Conservation (phyloP, 768 basidiomycete species). For the Boletellus ananas region DNA sequence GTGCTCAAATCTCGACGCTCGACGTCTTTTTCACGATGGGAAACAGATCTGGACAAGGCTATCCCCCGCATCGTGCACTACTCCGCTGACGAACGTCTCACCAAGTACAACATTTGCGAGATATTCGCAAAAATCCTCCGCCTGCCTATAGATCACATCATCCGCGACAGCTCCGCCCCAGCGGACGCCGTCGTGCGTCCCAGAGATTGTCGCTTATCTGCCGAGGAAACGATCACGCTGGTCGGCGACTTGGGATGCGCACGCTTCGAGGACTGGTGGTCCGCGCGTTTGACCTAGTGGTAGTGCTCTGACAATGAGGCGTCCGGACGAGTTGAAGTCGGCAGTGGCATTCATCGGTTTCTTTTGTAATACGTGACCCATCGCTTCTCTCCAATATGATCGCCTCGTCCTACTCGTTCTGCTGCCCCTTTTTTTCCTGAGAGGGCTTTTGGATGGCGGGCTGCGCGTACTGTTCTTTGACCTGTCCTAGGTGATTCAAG, state of each 20-base stretch:
- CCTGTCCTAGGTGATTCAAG: conserved; percentile 1
- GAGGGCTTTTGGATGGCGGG: conserved; percentile 6
- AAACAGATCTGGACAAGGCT: conserved; percentile 32
- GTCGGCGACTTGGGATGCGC: conserved; percentile 57
- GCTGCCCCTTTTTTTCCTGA: conserved; percentile 8
- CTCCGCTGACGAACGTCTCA: conserved; percentile 75
- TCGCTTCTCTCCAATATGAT: no score
- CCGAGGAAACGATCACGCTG: conserved; percentile 68
- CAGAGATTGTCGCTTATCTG: conserved; percentile 74
- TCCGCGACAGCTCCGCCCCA: conserved; percentile 66
- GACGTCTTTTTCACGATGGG: not conserved
- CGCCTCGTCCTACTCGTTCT: not conserved
- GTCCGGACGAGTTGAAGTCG: no score
- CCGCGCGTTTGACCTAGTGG: conserved; percentile 38
- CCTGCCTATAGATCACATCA: conserved; percentile 70
- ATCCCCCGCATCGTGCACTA: conserved; percentile 72
- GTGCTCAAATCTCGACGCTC: conserved; percentile 13
- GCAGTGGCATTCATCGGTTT: no score
- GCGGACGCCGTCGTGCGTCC: conserved; percentile 71
- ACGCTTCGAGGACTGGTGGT: conserved; percentile 87
- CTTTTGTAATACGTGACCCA: no score
- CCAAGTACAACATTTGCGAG: conserved; percentile 91
- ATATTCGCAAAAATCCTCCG: conserved; percentile 69
- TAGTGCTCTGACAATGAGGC: no score
- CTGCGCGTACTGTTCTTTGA: conserved; percentile 21